A percentile compares a stretch with the other conserved stretches of the same genome.
These are phyloP conservation scores for Candida dubliniensis DNA, from an alignment of 1,139 yeast genomes.

Conservation along the genomic window DNA sequence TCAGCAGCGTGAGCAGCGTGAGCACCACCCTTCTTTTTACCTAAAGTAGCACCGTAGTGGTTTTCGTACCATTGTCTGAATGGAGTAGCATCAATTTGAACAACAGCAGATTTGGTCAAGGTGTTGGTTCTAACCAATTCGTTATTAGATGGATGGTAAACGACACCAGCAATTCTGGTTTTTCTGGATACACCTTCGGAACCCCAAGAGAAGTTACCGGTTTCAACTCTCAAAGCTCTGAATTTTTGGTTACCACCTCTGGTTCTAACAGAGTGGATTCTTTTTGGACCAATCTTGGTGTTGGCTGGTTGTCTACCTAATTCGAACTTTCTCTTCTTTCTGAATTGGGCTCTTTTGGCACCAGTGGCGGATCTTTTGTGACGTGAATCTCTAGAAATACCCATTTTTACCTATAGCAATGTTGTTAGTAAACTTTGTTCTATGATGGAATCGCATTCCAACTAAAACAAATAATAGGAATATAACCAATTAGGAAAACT, in stretches of 20 bases:
- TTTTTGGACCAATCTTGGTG: conserved; percentile 99
- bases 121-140: conserved; percentile 99
- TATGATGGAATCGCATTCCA: no score
- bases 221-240: conserved; percentile 99
- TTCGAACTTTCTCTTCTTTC: conserved; percentile 99
- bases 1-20: conserved; percentile 30
- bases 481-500: conserved; percentile 19
- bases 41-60: conserved; percentile 93
- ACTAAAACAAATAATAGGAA: conserved; percentile 22
- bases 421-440: no score
- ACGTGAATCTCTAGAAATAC: conserved; percentile 99
- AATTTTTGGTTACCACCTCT: conserved; percentile 99
- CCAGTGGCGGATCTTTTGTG: conserved; percentile 99
- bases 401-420: conserved; percentile 54
- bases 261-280: conserved; percentile 98
- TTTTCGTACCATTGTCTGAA: conserved; percentile 99
- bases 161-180: conserved; percentile 98
- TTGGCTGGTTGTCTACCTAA: conserved; percentile 99
- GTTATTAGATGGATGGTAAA: conserved; percentile 99
- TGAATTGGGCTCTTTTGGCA: conserved; percentile 99
- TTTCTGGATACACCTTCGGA: conserved; percentile 98
- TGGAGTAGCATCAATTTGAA: conserved; percentile 99
- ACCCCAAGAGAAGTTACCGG: conserved; percentile 99
- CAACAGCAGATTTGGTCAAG: conserved; percentile 97
- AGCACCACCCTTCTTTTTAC: conserved; percentile 64